Conservation (phyloP, 306 rosid species). For the Senna siamea region DNA sequence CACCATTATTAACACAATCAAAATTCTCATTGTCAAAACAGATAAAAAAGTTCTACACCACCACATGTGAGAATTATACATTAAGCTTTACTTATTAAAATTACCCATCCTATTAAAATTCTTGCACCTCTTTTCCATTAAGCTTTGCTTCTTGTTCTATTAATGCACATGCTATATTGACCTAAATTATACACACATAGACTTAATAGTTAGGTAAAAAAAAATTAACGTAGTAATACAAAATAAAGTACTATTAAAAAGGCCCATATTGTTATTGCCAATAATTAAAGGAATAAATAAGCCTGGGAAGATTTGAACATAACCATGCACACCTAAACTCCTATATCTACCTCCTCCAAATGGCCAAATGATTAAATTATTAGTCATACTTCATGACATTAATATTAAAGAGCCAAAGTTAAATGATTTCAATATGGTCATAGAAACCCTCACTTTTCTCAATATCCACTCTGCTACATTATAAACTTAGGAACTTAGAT, state of each 20-base stretch:
- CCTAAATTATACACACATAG: constrained; percentile 25
- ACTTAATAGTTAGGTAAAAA: constrained; percentile 15
- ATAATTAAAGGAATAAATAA: not conserved
- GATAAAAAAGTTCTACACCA: constrained; percentile 12
- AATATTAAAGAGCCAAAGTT: not conserved
- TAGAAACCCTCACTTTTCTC: not conserved
- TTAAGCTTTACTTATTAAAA: too few relatives aligned
- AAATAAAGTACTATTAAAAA: not conserved
- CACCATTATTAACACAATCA: constrained; percentile 25
- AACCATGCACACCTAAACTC: not conserved
- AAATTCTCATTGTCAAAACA: constrained; percentile 23
- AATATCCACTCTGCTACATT: not conserved
- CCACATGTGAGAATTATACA: not conserved
- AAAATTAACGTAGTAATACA: too few relatives aligned
- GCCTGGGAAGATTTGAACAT: not conserved
- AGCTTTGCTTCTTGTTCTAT: not conserved
- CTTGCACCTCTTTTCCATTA: constrained; percentile 3
- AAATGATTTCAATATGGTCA: not conserved
- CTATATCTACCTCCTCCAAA: not conserved
- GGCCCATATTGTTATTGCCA: not conserved
- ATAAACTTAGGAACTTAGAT: not conserved
- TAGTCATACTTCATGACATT: not conserved
- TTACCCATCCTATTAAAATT: constrained; percentile 18
- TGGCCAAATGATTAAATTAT: not conserved
- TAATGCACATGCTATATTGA: not conserved